Percentiles rank a stretch among this genome's conserved stretches.
Evolutionary conservation across 2,329 filamentous ascomycete species (phyloP).

Genomic region (Cercospora nicotianae): DNA sequence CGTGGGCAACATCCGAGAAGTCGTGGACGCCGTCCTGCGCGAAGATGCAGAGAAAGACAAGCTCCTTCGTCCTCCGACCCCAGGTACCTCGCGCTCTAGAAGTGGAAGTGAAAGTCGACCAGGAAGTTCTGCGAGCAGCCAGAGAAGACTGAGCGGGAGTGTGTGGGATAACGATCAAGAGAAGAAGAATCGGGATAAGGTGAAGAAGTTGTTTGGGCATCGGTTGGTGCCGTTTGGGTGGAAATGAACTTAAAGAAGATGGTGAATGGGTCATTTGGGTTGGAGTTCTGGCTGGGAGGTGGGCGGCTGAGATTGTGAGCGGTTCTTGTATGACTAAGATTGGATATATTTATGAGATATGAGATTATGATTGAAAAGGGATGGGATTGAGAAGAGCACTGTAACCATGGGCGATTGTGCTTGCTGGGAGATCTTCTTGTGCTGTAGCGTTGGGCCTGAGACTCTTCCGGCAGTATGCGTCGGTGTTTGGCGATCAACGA

Average conservation of each 20-base stretch:
- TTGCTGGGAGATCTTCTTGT: not conserved
- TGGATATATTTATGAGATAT: not conserved
- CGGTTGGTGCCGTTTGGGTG: constrained; percentile 16
- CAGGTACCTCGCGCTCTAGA: not conserved
- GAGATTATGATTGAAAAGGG: not conserved
- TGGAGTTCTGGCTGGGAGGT: not conserved
- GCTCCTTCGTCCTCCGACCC: not conserved
- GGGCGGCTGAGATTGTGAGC: not conserved
- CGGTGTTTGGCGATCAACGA: too few relatives aligned
- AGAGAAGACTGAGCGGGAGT: constrained; percentile 5
- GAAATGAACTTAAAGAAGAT: not conserved
- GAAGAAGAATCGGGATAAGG: constrained; percentile 22
- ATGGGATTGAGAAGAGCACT: not conserved
- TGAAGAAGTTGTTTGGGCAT: constrained; percentile 23
- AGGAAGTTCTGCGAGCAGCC: not conserved
- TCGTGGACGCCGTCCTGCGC: constrained; percentile 9
- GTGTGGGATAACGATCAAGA: constrained; percentile 23
- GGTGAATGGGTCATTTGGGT: not conserved
- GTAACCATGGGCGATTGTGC: not conserved
- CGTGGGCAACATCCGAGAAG: not conserved
- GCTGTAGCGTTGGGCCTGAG: not conserved
- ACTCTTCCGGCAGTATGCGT: not conserved
- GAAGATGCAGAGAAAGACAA: constrained; percentile 5
- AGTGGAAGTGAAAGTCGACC: constrained; percentile 12
- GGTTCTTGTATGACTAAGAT: not conserved